Conservation (phyloP, 2,329 filamentous ascomycete species). For the Ophiostoma ips region DNA sequence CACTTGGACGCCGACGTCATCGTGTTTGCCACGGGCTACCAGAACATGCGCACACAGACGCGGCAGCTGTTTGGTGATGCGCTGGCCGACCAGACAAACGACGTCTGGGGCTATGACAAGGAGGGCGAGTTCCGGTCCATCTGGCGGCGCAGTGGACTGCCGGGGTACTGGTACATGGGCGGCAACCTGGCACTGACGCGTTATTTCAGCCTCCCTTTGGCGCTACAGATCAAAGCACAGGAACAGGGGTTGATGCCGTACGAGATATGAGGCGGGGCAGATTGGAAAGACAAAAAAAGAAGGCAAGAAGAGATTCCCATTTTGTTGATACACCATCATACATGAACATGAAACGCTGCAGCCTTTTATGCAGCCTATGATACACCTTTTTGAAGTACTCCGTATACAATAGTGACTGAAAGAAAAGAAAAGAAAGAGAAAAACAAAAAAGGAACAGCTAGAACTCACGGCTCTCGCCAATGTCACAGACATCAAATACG, state of each 20-base stretch:
- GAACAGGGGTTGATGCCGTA: constrained; percentile 10
- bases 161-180: constrained; percentile 52
- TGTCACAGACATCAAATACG: constrained; percentile 68
- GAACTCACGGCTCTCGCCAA: constrained; percentile 72
- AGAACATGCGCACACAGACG: constrained; percentile 53
- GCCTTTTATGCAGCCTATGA: too few relatives aligned
- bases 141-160: constrained; percentile 47
- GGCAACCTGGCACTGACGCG: constrained; percentile 50
- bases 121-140: constrained; percentile 41
- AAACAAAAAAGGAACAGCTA: background rate
- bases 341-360: too few relatives aligned
- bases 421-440: too few relatives aligned
- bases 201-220: constrained; percentile 40
- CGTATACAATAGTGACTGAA: too few relatives aligned
- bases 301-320: background rate
- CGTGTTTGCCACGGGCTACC: constrained; percentile 42
- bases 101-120: constrained; percentile 47
- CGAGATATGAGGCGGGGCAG: background rate
- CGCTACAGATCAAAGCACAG: constrained; percentile 36
- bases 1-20: constrained; percentile 40
- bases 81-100: constrained; percentile 40
- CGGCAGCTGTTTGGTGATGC: constrained; percentile 46
- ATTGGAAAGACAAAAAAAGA: background rate
- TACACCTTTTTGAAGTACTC: too few relatives aligned
- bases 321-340: background rate